Base-by-base conservation (phyloP, 805 yeast genomes). In the Yarrowia sp. region DNA sequence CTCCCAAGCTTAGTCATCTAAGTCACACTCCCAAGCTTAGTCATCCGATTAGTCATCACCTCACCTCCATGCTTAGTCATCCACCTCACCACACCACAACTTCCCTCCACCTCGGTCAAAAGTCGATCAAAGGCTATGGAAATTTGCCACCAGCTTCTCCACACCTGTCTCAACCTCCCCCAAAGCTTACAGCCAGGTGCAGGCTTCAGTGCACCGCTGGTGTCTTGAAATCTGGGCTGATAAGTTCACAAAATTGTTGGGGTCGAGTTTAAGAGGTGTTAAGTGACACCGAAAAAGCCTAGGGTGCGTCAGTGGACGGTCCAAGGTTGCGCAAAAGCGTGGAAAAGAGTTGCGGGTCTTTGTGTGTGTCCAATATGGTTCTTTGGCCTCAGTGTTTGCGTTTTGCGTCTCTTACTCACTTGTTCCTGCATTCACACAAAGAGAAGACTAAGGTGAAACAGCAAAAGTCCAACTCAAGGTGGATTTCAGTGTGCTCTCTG, bases 351-450 rank as follows among this genome's bases (percentile, higher is more conserved):
- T 50, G 56, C n/a, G 2, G 10, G 17, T 50, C 56, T 50, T 50
- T 50, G 56, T 50, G 40, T 24, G 4, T 3, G 13, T 17, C 12
- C 19, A 2, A n/a, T 34, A 49, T 34, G 39, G 9, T 49, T 49
- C n/a, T 8, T 12, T 5, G 39, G 20, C n/a, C 19, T 47, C 20
- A 24, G 30, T 24, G 7, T 24, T 24, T 24, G 30, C 30, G 30
- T 47, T 30, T 30, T 30, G 19, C 30, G 30, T 24, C 40, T n/a
- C 13, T 14, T 14, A 1, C 1, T n/a, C 9, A 10, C 36, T 10
- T 33, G 56, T 50, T 50, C 56, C 56, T 50, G 56, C 55, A n/a
- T 49, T 20, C 8, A 10, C 17, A 46, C 50, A 46, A 24, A 46
- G 34, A 46, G 44, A 15, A 40, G 10, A 44, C 24, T 20, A 13